phyloP scores from a whole-genome alignment of 2,329 filamentous ascomycete genomes.

The Verticillium albo-atrum region DNA sequence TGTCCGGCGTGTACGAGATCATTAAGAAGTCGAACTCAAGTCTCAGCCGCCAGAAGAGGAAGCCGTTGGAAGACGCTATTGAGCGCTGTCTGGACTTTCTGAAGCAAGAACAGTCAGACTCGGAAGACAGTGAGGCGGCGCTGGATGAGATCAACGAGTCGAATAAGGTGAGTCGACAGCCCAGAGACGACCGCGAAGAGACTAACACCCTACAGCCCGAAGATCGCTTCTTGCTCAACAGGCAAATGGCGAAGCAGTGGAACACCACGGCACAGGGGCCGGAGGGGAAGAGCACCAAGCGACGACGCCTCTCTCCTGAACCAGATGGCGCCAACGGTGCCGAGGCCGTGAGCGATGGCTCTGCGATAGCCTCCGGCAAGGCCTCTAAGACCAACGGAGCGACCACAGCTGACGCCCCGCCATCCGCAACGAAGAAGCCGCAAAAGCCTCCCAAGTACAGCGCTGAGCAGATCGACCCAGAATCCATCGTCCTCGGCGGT shows the following conservation, averaged over 20 bases:
- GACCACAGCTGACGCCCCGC: background rate
- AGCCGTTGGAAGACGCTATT: slow-evolving; percentile 76
- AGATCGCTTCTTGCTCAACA: slow-evolving; percentile 34
- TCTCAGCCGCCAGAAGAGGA: slow-evolving; percentile 76
- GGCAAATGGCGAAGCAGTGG: slow-evolving; percentile 38
- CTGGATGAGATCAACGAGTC: slow-evolving; percentile 29
- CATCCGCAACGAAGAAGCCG: slow-evolving; percentile 4
- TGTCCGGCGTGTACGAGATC: slow-evolving; percentile 58
- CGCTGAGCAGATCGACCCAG: slow-evolving; percentile 8
- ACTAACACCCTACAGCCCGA: slow-evolving; percentile 20
- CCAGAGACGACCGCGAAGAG: slow-evolving; percentile 7
- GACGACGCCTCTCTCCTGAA: slow-evolving; percentile 11
- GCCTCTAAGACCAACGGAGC: slow-evolving; percentile 3
- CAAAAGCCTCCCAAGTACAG: slow-evolving; percentile 10
- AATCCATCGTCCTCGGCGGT: slow-evolving; percentile 10
- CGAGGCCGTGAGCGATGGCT: slow-evolving; percentile 7
- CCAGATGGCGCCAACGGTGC: slow-evolving; percentile 6
- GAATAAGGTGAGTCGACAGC: slow-evolving; percentile 13
- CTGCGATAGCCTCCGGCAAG: background rate
- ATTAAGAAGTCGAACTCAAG: slow-evolving; percentile 86
- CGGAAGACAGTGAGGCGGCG: slow-evolving; percentile 47
- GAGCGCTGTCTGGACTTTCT: slow-evolving; percentile 74
- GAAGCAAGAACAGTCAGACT: slow-evolving; percentile 57
- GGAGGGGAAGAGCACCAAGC: slow-evolving; percentile 18
- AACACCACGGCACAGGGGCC: slow-evolving; percentile 14